A percentile compares a stretch with the other conserved stretches of the same genome.
Conservation (phyloP, 148 eudicot species). For the Oxyria digyna region DNA sequence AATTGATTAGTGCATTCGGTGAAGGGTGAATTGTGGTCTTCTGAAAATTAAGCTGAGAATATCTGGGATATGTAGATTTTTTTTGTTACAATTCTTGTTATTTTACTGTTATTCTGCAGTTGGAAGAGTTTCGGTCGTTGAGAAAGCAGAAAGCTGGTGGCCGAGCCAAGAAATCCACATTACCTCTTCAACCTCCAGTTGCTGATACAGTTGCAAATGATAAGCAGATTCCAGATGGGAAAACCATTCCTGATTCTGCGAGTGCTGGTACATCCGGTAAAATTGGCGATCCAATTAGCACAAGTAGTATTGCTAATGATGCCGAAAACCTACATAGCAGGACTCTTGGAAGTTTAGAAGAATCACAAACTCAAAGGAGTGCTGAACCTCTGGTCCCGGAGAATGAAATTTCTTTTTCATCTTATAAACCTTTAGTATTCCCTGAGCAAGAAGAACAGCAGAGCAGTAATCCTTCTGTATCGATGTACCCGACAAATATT, state of each 20-base stretch:
- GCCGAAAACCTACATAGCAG: neutral
- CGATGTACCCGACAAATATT: slow-evolving; percentile 13
- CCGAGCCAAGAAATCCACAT: slow-evolving; percentile 40
- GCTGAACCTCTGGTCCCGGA: slow-evolving; percentile 5
- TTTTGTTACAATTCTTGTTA: neutral
- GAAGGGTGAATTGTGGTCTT: neutral
- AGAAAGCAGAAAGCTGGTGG: slow-evolving; percentile 68
- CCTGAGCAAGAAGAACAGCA: slow-evolving; percentile 24
- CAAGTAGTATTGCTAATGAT: neutral
- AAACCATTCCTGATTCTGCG: neutral
- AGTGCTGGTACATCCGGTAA: slow-evolving; percentile 5
- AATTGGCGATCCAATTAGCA: neutral
- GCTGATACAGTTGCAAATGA: slow-evolving; percentile 22
- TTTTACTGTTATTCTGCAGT: slow-evolving; percentile 28
- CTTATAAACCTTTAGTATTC: slow-evolving; percentile 20
- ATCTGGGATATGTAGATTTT: neutral
- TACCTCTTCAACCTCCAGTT: slow-evolving; percentile 24
- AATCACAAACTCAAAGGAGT: neutral
- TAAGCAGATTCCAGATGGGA: neutral
- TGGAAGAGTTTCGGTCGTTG: slow-evolving; percentile 62
- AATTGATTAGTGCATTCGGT: neutral
- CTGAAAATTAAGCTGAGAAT: neutral
- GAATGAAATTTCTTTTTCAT: slow-evolving; percentile 16
- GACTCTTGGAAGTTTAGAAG: neutral
- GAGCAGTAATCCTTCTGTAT: slow-evolving; percentile 13